Percentiles rank a stretch among this genome's conserved stretches.
phyloP scores from a whole-genome alignment of 179 eudicot species.

The Spergularia azorica region DNA sequence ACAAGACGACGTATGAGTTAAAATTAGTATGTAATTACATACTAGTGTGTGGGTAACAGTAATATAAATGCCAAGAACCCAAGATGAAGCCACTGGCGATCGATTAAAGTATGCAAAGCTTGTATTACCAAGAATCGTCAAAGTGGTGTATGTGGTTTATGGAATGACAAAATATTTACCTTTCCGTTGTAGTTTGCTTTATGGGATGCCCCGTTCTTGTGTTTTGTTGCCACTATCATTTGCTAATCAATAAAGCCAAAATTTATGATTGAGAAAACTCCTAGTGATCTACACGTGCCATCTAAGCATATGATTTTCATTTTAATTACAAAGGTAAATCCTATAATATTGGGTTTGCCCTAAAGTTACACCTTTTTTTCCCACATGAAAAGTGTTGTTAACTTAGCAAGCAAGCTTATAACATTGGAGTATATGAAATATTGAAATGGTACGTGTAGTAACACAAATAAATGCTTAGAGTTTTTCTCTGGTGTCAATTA shows the following conservation, averaged over 20 bases:
- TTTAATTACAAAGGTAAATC: no score
- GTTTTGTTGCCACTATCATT: slow-evolving; percentile 16
- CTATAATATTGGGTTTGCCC: background rate
- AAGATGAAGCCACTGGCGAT: background rate
- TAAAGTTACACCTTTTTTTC: background rate
- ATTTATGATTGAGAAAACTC: slow-evolving; percentile 25
- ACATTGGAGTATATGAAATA: background rate
- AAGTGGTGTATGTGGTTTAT: background rate
- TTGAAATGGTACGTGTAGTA: slow-evolving; percentile 11
- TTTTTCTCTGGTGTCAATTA: no score
- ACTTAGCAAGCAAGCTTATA: slow-evolving; percentile 13
- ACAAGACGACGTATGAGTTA: no score
- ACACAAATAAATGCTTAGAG: background rate
- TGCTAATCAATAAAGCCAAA: slow-evolving; percentile 16
- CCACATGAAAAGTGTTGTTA: background rate
- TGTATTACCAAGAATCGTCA: background rate
- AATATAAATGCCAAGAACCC: background rate
- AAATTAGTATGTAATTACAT: no score
- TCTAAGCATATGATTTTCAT: background rate
- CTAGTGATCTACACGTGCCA: slow-evolving; percentile 21
- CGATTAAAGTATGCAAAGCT: background rate
- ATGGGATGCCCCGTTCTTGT: slow-evolving; percentile 22
- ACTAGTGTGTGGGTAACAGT: background rate
- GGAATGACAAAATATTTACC: slow-evolving; percentile 6
- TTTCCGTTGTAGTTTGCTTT: slow-evolving; percentile 17